Evolutionary conservation across 371 early-diverging fungal species (phyloP), one percentile per base, ranked within the genome.

Genomic region (Lichtheimia hyalospora): DNA sequence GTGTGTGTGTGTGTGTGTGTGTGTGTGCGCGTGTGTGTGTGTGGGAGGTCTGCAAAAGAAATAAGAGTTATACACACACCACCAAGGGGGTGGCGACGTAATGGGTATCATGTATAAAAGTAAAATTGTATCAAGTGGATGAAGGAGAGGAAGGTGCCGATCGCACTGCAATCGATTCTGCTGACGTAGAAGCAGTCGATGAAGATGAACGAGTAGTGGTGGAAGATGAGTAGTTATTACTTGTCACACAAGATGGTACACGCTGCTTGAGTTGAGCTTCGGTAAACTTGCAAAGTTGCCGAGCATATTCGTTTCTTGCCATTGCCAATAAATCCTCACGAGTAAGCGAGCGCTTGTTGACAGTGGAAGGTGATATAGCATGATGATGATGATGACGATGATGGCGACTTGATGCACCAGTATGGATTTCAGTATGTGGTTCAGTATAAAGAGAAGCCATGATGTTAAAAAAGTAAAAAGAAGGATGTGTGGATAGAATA

Each of bases 251-350:
- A n/a, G 69, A 68, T 6, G 69, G 71, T 13, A 68, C 69, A 46
- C 61, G 64, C 42, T 66, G 54, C 60, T 61, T 53, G 15, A 76
- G 46, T 49, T 73, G 77, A 28, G 70, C 69, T 59, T 68, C 61
- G 18, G 77, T 76, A 40, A 62, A 73, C 55, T 67, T 67, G 54
- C 67, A 58, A 40, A 76, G 56, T 57, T 76, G 77, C 55, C 77
- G 58, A 28, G 77, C 77, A 49, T 76, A 76, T 60, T 76, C 77
- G 20, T 63, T 58, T 55, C 69, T 66, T 39, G 77, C 77, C 62
- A 76, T 58, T 7, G 58, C 54, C 49, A 74, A 42, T 2, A 74
- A 40, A 49, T 74, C 65, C 21, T 74, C 69, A 59, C 75, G 52
- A 25, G 60, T 60, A 15, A 60, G 25, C 13, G 60, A 50, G 15